phyloP scores from a whole-genome alignment of 108 stramenopile genomes.

The Nitzschia palea region DNA sequence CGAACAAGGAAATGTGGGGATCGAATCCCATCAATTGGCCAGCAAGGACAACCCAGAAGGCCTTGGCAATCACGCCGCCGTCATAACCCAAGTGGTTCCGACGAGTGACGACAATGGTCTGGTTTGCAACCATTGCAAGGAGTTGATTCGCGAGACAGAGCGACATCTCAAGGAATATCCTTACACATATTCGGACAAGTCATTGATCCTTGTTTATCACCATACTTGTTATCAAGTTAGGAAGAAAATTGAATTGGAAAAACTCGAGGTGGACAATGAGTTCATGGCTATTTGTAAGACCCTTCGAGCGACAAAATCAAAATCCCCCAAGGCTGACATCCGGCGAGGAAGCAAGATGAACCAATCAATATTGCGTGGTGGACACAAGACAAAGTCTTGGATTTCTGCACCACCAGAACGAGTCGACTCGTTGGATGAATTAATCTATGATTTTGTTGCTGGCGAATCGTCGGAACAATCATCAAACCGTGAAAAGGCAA shows the following conservation, averaged over 20 bases:
- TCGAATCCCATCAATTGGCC: too few species aligned
- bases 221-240: neutral
- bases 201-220: neutral
- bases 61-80: too few species aligned
- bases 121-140: too few species aligned
- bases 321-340: neutral
- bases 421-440: neutral
- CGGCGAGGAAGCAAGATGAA: neutral
- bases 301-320: neutral
- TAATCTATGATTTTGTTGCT: neutral
- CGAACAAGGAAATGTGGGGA: too few species aligned
- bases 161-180: slow-evolving; percentile 6
- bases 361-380: too few species aligned
- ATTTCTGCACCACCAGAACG: neutral
- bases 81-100: too few species aligned
- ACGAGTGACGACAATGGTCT: too few species aligned
- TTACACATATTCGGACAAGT: neutral
- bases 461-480: neutral
- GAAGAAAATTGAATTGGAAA: neutral
- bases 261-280: neutral
- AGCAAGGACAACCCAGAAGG: too few species aligned
- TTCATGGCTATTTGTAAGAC: neutral
- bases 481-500: too few species aligned
- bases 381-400: too few species aligned
- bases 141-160: too few species aligned